These are phyloP conservation scores for Monascus ruber DNA, from an alignment of 2,329 filamentous ascomycete genomes.

Conservation along the genomic window DNA sequence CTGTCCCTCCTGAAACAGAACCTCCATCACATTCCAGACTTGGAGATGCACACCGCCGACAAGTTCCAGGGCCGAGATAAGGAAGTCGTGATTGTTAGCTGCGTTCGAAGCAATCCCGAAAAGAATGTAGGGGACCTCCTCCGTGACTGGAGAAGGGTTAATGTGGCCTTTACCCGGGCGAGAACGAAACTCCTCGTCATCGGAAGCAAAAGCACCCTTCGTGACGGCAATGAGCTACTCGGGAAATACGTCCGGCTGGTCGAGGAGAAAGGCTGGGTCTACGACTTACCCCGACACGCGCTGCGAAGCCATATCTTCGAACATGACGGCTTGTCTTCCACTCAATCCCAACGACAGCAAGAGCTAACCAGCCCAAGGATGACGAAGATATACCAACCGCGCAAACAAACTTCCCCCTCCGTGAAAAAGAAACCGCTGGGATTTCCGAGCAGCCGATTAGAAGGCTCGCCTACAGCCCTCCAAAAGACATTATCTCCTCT, in stretches of 20 bases:
- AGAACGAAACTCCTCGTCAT: constrained; percentile 85
- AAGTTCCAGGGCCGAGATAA: constrained; percentile 96
- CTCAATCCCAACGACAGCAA: constrained; percentile 8
- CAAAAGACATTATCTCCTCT: constrained; percentile 14
- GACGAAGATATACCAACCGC: constrained; percentile 17
- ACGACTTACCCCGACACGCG: constrained; percentile 56
- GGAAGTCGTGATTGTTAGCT: constrained; percentile 74
- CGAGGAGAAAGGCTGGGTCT: constrained; percentile 66
- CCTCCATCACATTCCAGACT: constrained; percentile 49
- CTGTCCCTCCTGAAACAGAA: constrained; percentile 68
- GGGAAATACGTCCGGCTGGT: constrained; percentile 65
- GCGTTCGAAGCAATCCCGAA: constrained; percentile 76
- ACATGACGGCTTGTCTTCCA: constrained; percentile 14
- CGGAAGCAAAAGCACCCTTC: constrained; percentile 69
- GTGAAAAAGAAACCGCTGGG: background rate
- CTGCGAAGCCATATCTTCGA: constrained; percentile 59
- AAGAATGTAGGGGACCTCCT: constrained; percentile 81
- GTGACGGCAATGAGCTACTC: constrained; percentile 58
- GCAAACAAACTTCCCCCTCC: constrained; percentile 11
- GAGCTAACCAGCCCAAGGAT: constrained; percentile 16
- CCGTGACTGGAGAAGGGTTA: constrained; percentile 84
- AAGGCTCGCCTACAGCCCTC: too few species aligned
- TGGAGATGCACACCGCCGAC: constrained; percentile 96
- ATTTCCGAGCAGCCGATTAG: too few species aligned
- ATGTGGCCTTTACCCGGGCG: constrained; percentile 88